phyloP scores from a whole-genome alignment of 208 protist genomes.

The Kentomonas sorsogonicus region DNA sequence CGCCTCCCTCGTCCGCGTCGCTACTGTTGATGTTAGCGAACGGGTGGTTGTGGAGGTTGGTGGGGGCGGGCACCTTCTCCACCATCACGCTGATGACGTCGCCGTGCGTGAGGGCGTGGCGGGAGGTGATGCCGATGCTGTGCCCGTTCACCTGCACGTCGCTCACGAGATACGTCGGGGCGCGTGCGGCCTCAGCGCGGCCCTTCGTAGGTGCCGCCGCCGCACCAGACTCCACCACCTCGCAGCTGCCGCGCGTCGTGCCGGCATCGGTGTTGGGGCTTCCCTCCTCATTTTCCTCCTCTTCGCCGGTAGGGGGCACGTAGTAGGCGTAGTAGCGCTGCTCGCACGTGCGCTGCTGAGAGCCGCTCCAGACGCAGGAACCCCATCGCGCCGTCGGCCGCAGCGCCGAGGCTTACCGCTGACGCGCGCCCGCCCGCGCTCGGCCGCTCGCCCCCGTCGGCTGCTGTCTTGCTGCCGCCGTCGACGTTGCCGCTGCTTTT shows the following conservation, averaged over 20 bases:
- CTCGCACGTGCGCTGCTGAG: conserved; percentile 48
- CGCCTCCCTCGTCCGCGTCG: no score
- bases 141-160: conserved; percentile 63
- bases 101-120: conserved; percentile 50
- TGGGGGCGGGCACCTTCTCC: conserved; percentile 19
- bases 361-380: conserved; percentile 51
- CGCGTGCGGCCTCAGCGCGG: conserved; percentile 17
- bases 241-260: no score
- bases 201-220: no score
- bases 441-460: background rate
- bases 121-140: conserved; percentile 25
- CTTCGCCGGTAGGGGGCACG: no score
- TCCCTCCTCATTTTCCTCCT: no score
- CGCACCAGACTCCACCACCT: no score
- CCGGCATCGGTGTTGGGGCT: conserved; percentile 19
- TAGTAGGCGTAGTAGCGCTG: conserved; percentile 51
- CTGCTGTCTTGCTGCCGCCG: background rate
- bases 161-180: conserved; percentile 14
- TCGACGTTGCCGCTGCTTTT: background rate
- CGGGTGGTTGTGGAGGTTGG: background rate
- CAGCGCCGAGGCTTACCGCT: background rate
- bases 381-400: conserved; percentile 17
- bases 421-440: background rate
- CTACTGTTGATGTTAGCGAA: no score
- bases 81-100: conserved; percentile 60